phyloP scores from a whole-genome alignment of 352 stramenopile genomes.

The Globisporangium echinulatum region DNA sequence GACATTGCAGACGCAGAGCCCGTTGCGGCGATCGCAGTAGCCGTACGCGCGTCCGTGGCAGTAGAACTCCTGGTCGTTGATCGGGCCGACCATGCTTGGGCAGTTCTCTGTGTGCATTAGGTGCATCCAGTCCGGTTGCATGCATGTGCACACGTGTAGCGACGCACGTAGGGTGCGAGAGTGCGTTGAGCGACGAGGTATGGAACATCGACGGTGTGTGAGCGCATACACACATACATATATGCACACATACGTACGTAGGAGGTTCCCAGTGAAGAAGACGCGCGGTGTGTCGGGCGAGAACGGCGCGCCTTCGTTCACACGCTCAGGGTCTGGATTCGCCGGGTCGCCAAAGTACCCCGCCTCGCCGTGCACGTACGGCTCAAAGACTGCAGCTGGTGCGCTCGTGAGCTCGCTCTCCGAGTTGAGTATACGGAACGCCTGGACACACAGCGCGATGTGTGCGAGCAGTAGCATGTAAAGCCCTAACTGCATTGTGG shows the following conservation, averaged over 20 bases:
- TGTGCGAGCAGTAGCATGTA: neutral
- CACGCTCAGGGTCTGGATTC: constrained; percentile 49
- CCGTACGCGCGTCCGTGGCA: constrained; percentile 88
- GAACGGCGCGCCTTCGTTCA: constrained; percentile 85
- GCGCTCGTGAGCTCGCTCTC: constrained; percentile 20
- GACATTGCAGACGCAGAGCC: constrained; percentile 91
- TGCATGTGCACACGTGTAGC: too few relatives aligned
- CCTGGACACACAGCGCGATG: neutral
- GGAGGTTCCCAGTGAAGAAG: constrained; percentile 30
- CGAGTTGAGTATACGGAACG: constrained; percentile 37
- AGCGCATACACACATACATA: constrained; percentile 16
- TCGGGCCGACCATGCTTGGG: constrained; percentile 82
- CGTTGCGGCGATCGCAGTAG: constrained; percentile 91
- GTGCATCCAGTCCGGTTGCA: neutral
- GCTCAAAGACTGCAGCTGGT: constrained; percentile 59
- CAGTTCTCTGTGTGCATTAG: constrained; percentile 39
- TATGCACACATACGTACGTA: constrained; percentile 19
- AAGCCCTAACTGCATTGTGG: neutral
- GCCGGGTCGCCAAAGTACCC: constrained; percentile 77
- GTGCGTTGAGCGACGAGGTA: neutral
- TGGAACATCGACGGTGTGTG: neutral
- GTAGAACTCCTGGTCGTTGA: constrained; percentile 88
- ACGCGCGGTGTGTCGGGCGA: constrained; percentile 63
- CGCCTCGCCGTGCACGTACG: constrained; percentile 77
- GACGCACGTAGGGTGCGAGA: neutral